A percentile compares a stretch with the other conserved stretches of the same genome.
These are phyloP conservation scores for Rhinocladiella mackenziei DNA, from an alignment of 2,329 filamentous ascomycete species.

Conservation along the genomic window DNA sequence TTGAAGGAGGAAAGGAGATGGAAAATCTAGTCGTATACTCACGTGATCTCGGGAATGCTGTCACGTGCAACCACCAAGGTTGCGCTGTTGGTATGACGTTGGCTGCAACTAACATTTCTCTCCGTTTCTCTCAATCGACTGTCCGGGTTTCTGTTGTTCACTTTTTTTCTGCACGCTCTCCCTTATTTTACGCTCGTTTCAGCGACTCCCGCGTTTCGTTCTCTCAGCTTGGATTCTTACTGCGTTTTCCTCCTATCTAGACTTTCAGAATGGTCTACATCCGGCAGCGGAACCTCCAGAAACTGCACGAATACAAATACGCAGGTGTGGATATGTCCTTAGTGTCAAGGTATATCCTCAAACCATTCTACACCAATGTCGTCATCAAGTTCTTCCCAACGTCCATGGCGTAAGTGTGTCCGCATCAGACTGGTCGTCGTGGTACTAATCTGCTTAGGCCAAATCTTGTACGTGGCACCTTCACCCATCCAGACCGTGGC, in stretches of 20 bases:
- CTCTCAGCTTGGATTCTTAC: conserved; percentile 1
- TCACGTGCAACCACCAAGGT: no score
- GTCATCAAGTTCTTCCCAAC: conserved; percentile 94
- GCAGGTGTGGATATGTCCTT: conserved; percentile 85
- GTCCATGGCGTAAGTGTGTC: conserved; percentile 71
- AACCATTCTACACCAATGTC: conserved; percentile 94
- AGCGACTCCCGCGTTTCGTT: background rate
- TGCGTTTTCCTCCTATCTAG: background rate
- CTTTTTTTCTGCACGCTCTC: conserved; percentile 1
- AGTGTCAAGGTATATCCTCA: conserved; percentile 85
- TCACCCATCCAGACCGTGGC: background rate
- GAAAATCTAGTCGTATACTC: no score
- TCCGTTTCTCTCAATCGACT: background rate
- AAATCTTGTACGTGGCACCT: conserved; percentile 48
- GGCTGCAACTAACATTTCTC: background rate
- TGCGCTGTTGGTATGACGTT: no score
- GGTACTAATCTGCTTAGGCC: conserved; percentile 38
- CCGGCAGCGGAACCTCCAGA: conserved; percentile 80
- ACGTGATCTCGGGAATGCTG: no score
- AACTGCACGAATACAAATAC: conserved; percentile 94
- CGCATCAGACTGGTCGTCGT: conserved; percentile 9
- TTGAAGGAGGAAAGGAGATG: no score
- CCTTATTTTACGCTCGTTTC: background rate
- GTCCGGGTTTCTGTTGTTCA: background rate
- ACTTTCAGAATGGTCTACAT: conserved; percentile 77